Evolutionary conservation across 2,329 filamentous ascomycete species (phyloP).

Genomic region (Fusarium begoniae): DNA sequence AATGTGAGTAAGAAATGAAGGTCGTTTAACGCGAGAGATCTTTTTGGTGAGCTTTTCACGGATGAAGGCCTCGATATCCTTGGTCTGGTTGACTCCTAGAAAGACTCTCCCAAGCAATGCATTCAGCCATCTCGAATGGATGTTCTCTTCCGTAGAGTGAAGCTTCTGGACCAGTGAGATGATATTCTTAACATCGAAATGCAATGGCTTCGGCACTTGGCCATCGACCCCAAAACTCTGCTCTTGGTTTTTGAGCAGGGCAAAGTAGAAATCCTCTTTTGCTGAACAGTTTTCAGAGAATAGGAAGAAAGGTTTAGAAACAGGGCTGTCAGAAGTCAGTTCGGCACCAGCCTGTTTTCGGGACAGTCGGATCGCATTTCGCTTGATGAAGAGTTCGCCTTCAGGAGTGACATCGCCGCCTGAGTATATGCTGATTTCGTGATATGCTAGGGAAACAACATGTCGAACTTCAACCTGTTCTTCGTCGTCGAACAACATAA

Average conservation of each 20-base stretch:
- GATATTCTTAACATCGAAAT: conserved; percentile 86
- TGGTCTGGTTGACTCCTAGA: conserved; percentile 85
- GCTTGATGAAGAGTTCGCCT: conserved; percentile 94
- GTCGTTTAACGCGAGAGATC: conserved; percentile 91
- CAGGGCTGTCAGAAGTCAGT: conserved; percentile 61
- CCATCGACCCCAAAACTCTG: conserved; percentile 66
- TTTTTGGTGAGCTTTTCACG: conserved; percentile 93
- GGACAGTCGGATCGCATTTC: conserved; percentile 86
- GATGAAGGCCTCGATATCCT: conserved; percentile 81
- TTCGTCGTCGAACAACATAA: conserved; percentile 97
- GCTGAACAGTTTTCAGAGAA: conserved; percentile 96
- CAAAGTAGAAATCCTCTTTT: conserved; percentile 98
- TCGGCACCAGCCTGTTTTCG: conserved; percentile 68
- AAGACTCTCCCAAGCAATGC: conserved; percentile 90
- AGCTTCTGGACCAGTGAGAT: conserved; percentile 89
- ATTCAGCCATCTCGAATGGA: conserved; percentile 94
- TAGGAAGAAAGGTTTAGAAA: conserved; percentile 87
- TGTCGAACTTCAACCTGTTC: conserved; percentile 96
- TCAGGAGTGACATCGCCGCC: conserved; percentile 83
- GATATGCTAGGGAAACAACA: conserved; percentile 91
- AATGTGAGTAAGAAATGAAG: conserved; percentile 87
- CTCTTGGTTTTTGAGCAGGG: conserved; percentile 85
- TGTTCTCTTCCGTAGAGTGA: conserved; percentile 89
- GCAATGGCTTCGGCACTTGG: conserved; percentile 71
- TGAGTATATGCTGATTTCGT: conserved; percentile 85